Evolutionary conservation across 2,329 filamentous ascomycete genomes (phyloP).

Genomic region (Aspergillus tanneri): DNA sequence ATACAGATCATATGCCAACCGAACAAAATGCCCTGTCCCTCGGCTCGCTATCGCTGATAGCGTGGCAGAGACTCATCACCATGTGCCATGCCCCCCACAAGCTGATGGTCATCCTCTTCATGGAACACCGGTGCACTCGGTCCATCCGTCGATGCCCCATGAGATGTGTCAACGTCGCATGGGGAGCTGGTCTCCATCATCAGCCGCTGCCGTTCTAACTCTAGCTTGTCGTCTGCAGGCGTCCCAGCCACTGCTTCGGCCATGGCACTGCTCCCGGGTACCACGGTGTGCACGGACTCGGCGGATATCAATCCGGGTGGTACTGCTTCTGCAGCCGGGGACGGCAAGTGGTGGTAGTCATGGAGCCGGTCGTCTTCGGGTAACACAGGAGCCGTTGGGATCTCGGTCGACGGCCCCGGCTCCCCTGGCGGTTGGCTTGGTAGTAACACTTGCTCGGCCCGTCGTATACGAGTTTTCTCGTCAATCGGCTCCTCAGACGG

Average conservation of each 20-base stretch:
- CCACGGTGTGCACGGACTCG: slow-evolving; percentile 33
- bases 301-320: slow-evolving; percentile 29
- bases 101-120: slow-evolving; percentile 55
- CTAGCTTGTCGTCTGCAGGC: slow-evolving; percentile 70
- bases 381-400: slow-evolving; percentile 47
- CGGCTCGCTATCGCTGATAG: slow-evolving; percentile 41
- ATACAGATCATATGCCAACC: neutral
- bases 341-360: slow-evolving; percentile 37
- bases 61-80: slow-evolving; percentile 44
- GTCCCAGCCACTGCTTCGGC: slow-evolving; percentile 34
- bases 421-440: slow-evolving; percentile 71
- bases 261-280: slow-evolving; percentile 40
- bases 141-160: slow-evolving; percentile 17
- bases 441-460: slow-evolving; percentile 74
- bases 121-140: slow-evolving; percentile 62
- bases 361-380: slow-evolving; percentile 56
- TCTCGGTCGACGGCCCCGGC: slow-evolving; percentile 46
- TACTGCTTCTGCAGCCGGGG: slow-evolving; percentile 19
- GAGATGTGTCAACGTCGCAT: slow-evolving; percentile 21
- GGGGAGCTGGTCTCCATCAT: slow-evolving; percentile 65
- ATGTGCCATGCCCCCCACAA: slow-evolving; percentile 39
- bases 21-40: neutral
- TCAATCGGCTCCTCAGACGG: slow-evolving; percentile 63
- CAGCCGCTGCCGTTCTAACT: slow-evolving; percentile 67
- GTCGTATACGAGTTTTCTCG: slow-evolving; percentile 78